These are phyloP conservation scores for Begonia loranthoides DNA, from an alignment of 306 rosid genomes.

Conservation along the genomic window DNA sequence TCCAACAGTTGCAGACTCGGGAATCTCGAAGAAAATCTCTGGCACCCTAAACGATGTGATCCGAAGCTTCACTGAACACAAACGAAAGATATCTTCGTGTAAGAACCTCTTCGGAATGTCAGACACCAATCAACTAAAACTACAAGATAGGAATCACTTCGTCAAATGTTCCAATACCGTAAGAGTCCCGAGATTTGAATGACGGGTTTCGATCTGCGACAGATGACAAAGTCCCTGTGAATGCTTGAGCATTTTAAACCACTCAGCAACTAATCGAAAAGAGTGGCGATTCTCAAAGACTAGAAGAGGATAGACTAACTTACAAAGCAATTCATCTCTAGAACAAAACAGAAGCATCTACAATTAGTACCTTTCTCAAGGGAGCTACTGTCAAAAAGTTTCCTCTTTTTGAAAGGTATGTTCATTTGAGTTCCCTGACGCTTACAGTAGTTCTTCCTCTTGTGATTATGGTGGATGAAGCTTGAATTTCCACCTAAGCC, in stretches of 20 bases:
- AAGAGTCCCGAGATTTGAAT: slow-evolving; percentile 45
- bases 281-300: slow-evolving; percentile 36
- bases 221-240: slow-evolving; percentile 21
- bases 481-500: slow-evolving; percentile 31
- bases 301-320: slow-evolving; percentile 36
- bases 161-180: slow-evolving; percentile 27
- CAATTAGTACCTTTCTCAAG: slow-evolving; percentile 34
- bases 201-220: slow-evolving; percentile 33
- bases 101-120: slow-evolving; percentile 27
- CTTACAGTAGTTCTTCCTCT: slow-evolving; percentile 46
- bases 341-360: slow-evolving; percentile 33
- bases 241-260: slow-evolving; percentile 2
- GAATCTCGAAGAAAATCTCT: slow-evolving; percentile 71
- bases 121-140: slow-evolving; percentile 22
- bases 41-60: slow-evolving; percentile 80
- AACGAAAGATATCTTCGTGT: slow-evolving; percentile 21
- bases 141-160: slow-evolving; percentile 16
- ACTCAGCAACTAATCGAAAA: slow-evolving; percentile 1
- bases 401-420: slow-evolving; percentile 46
- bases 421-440: slow-evolving; percentile 38
- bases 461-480: slow-evolving; percentile 31
- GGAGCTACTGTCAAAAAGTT: slow-evolving; percentile 38
- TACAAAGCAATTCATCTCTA: slow-evolving; percentile 39
- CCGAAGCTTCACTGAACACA: slow-evolving; percentile 74
- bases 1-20: slow-evolving; percentile 73